Evolutionary conservation across 1,139 yeast genomes (phyloP).

Genomic region (Hansenula sp.): DNA sequence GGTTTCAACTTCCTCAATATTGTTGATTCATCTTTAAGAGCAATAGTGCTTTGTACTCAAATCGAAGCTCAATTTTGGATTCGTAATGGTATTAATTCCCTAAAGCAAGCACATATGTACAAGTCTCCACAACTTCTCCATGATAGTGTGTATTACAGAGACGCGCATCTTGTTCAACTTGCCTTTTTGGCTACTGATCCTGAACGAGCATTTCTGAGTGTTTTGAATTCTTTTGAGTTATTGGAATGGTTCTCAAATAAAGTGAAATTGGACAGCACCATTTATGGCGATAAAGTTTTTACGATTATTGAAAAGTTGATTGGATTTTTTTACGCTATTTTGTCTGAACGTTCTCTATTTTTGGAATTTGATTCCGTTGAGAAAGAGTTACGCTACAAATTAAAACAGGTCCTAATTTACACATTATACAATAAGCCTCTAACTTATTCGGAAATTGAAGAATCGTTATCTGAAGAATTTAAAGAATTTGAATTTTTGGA

Average conservation of each 20-base stretch:
- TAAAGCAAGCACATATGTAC: conserved; percentile 40
- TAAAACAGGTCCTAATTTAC: conserved; percentile 40
- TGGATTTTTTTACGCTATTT: conserved; percentile 48
- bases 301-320: conserved; percentile 50
- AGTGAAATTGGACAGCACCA: conserved; percentile 34
- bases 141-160: conserved; percentile 36
- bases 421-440: conserved; percentile 48
- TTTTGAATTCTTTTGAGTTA: conserved; percentile 61
- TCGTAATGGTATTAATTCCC: conserved; percentile 54
- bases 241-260: conserved; percentile 45
- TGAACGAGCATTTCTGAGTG: conserved; percentile 37
- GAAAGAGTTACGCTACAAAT: conserved; percentile 24
- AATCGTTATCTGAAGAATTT: conserved; percentile 11
- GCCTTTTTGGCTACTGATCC: conserved; percentile 40
- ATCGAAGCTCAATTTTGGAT: conserved; percentile 60
- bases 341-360: conserved; percentile 52
- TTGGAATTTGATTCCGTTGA: conserved; percentile 24
- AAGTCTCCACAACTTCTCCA: conserved; percentile 28
- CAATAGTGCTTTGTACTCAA: conserved; percentile 53
- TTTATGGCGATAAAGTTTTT: conserved; percentile 55
- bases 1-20: conserved; percentile 35
- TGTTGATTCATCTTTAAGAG: conserved; percentile 54
- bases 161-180: conserved; percentile 55
- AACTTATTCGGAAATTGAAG: conserved; percentile 46
- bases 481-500: background rate